phyloP scores from a whole-genome alignment of 345 rosid species.

The Rhizophora mangle region DNA sequence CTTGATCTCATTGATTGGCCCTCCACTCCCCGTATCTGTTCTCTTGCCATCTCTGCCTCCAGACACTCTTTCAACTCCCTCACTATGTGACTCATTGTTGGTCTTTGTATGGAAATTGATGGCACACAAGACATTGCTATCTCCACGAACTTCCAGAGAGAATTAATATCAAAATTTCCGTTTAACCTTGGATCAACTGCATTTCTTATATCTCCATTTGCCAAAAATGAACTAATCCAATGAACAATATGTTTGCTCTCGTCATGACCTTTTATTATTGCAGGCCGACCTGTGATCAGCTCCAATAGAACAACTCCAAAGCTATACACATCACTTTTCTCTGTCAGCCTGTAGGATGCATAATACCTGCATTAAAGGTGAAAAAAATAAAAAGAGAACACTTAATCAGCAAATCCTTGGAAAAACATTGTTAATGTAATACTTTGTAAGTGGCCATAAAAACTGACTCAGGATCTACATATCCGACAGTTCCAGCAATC shows the following conservation, averaged over 20 bases:
- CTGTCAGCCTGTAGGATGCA: conserved; percentile 23
- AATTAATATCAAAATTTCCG: conserved; percentile 30
- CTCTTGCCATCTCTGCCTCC: conserved; percentile 18
- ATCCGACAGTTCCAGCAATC: conserved; percentile 46
- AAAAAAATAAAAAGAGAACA: too few relatives aligned
- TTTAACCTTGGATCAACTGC: conserved; percentile 39
- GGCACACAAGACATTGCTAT: too few relatives aligned
- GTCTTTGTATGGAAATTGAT: too few relatives aligned
- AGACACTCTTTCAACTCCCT: conserved; percentile 42
- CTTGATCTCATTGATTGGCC: background rate
- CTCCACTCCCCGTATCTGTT: background rate
- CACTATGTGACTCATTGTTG: too few relatives aligned
- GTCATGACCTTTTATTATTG: conserved; percentile 30
- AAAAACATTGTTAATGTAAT: background rate
- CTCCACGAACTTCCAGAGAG: conserved; percentile 46
- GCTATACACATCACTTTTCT: conserved; percentile 58
- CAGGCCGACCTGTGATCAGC: conserved; percentile 48
- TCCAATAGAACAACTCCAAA: conserved; percentile 47
- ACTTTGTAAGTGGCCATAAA: too few relatives aligned
- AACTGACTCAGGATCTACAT: conserved; percentile 57
- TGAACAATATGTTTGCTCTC: conserved; percentile 29
- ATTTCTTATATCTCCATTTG: conserved; percentile 32
- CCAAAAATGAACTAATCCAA: conserved; percentile 38
- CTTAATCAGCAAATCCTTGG: background rate
- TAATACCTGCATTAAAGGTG: conserved; percentile 17